Conservation (phyloP, 2,329 filamentous ascomycete species). For the Hymenoscyphus fructigenus region DNA sequence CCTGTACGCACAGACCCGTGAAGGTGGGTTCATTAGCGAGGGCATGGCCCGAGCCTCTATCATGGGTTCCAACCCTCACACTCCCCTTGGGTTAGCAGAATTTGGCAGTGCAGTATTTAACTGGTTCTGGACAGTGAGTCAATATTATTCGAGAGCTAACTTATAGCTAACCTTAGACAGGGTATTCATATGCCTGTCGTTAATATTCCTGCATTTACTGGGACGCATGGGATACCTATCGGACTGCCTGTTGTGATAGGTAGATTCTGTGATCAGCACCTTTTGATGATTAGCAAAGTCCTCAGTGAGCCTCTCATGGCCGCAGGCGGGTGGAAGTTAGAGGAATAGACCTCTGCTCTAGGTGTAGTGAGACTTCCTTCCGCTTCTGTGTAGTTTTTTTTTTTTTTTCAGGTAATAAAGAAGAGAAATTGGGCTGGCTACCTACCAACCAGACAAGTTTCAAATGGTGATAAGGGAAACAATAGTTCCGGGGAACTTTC, state of each 20-base stretch:
- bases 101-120: not conserved
- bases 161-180: not conserved
- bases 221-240: not conserved
- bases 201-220: not conserved
- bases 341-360: not conserved
- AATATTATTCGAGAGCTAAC: not conserved
- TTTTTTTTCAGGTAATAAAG: no score
- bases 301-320: not conserved
- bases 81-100: not conserved
- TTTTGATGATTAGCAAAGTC: not conserved
- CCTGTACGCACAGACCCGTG: no score
- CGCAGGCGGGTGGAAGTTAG: not conserved
- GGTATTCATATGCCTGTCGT: not conserved
- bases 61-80: no score
- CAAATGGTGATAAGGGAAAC: no score
- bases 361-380: no score
- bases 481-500: no score
- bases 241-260: not conserved
- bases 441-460: no score
- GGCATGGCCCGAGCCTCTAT: no score
- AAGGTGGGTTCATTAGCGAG: no score
- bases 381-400: no score
- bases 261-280: not conserved
- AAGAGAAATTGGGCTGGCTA: no score
- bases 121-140: not conserved